Evolutionary conservation across 495 filamentous ascomycete species (phyloP).

Genomic region (Penicillium malachiteum): DNA sequence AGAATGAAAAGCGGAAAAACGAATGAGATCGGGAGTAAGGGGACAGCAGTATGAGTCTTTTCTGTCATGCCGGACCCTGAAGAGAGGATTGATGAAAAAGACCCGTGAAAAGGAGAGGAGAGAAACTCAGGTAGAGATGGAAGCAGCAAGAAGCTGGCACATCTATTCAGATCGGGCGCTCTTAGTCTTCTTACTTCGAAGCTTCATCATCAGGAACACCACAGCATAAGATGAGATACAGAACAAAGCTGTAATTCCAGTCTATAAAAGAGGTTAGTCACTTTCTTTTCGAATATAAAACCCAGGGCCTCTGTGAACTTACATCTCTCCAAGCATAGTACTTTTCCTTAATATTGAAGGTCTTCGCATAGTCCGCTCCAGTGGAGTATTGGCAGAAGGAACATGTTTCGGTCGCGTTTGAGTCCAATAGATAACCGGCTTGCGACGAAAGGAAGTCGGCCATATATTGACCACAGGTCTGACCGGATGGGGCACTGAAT

Average conservation of each 20-base stretch:
- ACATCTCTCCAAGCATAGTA: constrained; percentile 48
- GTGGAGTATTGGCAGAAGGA: constrained; percentile 56
- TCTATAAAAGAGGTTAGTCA: constrained; percentile 24
- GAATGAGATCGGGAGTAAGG: no score
- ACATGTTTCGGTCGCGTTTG: constrained; percentile 54
- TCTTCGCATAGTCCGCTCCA: constrained; percentile 41
- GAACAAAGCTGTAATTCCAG: constrained; percentile 43
- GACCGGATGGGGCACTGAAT: constrained; percentile 60
- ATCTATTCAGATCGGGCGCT: constrained; percentile 28
- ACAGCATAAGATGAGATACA: constrained; percentile 39
- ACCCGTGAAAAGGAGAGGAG: no score
- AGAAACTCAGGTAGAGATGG: no score
- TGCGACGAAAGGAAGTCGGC: constrained; percentile 45
- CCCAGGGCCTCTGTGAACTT: constrained; percentile 10
- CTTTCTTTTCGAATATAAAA: not conserved
- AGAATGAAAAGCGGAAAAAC: no score
- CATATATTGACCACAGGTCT: constrained; percentile 70
- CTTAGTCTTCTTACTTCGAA: constrained; percentile 46
- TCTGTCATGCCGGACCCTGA: no score
- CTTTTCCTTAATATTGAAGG: constrained; percentile 37
- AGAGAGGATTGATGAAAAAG: no score
- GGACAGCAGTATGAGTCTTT: no score
- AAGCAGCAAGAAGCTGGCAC: not conserved
- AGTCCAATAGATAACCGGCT: constrained; percentile 60
- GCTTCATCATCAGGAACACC: constrained; percentile 46